Evolutionary conservation across 2,329 filamentous ascomycete genomes (phyloP).

Genomic region (Sporothrix curviconia): DNA sequence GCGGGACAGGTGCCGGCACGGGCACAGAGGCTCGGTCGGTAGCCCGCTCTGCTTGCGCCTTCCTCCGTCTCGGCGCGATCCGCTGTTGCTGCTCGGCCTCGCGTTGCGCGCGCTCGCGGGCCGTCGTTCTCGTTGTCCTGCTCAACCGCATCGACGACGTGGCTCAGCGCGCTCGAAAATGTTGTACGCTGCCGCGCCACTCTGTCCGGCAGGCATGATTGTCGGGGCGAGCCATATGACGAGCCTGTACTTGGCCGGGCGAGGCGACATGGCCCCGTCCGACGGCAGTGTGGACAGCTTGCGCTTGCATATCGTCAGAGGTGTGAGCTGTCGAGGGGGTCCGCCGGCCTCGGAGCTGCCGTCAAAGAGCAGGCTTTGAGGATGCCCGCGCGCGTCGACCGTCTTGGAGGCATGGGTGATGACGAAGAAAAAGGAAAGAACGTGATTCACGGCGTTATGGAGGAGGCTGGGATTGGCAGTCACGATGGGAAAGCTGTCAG

Average conservation of each 20-base stretch:
- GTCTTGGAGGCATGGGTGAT: conserved; percentile 20
- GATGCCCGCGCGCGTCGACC: conserved; percentile 14
- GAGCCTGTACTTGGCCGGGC: conserved; percentile 23
- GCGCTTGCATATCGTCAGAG: neutral
- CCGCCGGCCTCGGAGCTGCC: conserved; percentile 20
- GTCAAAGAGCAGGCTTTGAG: conserved; percentile 19
- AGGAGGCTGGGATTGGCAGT: neutral
- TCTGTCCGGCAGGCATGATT: conserved; percentile 17
- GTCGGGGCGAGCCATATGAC: conserved; percentile 21
- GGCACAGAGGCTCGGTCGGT: neutral
- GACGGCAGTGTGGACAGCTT: conserved; percentile 11
- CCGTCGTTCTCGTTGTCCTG: conserved; percentile 21
- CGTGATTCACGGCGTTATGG: too few species aligned
- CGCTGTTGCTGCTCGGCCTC: conserved; percentile 16
- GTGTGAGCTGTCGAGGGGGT: conserved; percentile 7
- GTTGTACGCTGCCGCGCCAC: conserved; percentile 21
- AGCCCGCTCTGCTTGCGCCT: neutral
- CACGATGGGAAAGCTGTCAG: neutral
- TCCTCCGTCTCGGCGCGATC: neutral
- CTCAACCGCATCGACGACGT: conserved; percentile 19
- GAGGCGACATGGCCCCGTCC: conserved; percentile 20
- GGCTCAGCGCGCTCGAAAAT: conserved; percentile 20
- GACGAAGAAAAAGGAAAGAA: too few species aligned
- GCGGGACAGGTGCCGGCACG: neutral
- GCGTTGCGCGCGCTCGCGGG: conserved; percentile 15